phyloP scores from a whole-genome alignment of 1,284 basidiomycete genomes.

The Pascua sp. region DNA sequence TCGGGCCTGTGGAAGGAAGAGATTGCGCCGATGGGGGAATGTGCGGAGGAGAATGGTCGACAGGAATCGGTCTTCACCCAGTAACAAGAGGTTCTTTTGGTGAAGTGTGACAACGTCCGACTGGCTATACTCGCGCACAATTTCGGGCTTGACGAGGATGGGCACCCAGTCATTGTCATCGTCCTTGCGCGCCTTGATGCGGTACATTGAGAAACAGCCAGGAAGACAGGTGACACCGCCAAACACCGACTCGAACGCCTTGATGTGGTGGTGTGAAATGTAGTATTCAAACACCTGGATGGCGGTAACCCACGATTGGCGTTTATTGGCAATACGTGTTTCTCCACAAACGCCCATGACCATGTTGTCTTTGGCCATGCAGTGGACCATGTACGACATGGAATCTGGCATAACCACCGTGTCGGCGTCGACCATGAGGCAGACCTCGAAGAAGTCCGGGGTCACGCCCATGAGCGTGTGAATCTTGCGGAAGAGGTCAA shows the following conservation, averaged over 20 bases:
- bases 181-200: conserved; percentile 85
- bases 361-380: conserved; percentile 96
- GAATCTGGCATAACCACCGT: conserved; percentile 88
- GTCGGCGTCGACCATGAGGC: conserved; percentile 98
- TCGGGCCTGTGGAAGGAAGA: conserved; percentile 94
- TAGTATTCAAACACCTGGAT: conserved; percentile 99
- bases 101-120: conserved; percentile 89
- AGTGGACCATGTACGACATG: conserved; percentile 82
- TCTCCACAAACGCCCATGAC: conserved; percentile 99
- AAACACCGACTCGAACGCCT: conserved; percentile 98
- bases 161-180: conserved; percentile 96
- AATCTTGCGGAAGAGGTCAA: conserved; percentile 95
- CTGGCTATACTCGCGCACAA: conserved; percentile 96
- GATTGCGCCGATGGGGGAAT: conserved; percentile 98
- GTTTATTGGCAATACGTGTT: conserved; percentile 97
- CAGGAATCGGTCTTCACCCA: conserved; percentile 98
- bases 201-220: conserved; percentile 99
- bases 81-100: conserved; percentile 93
- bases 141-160: conserved; percentile 93
- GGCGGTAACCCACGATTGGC: conserved; percentile 93
- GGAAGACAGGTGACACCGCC: conserved; percentile 99
- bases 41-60: conserved; percentile 92
- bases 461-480: conserved; percentile 98
- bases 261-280: conserved; percentile 96
- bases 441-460: conserved; percentile 96